Base-by-base conservation (phyloP, 495 filamentous ascomycete species). In the Apiosordaria backusii region DNA sequence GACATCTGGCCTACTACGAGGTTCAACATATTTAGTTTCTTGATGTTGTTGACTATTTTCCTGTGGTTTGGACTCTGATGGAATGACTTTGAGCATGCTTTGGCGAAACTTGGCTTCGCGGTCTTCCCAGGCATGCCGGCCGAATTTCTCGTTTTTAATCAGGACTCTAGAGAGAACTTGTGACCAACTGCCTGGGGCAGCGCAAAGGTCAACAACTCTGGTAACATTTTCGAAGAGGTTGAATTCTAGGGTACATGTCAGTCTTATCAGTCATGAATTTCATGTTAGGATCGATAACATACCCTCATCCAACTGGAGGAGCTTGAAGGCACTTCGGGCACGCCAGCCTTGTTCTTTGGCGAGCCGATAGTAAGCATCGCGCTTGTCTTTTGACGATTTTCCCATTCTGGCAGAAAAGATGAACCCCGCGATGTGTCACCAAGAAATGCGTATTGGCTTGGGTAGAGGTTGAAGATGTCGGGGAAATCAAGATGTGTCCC, bases 301-400 rank as follows among this genome's bases (percentile, higher is more conserved):
- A 85, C 84, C 84, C 75, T 97, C 93, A 75, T 98, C 91, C 55
- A 99, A 86, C 75, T 99, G 95, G 26, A 99, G 86, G 53, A 99
- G 85, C 74, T 99, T 99, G 87, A 96, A 99, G 35, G 95, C 95
- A 65, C 90, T 94, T 60, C 95, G 89, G 18, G 95, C 95, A 25
- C 95, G 91, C 93, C 93, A 99, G 65, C 95, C 94, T 84, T 98
- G 93, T 73, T 99, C 95, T 80, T 99, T 99, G 4, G 95, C 95
- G 7, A 99, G 89, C 27, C 95, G 87, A 75, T 99, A 99, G 79
- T 99, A 99, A 61, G 92, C 91, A 75, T 99, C 95, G 59, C 95
- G 90, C 81, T 99, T 99, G 73, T 99, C 95, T 79, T 99, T 99
- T 45, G 93, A 97, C 0, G 95, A 97, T 76, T 97, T 97, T 2